Conservation (phyloP, 2,329 filamentous ascomycete genomes). For the Ceratocystis alfenasii region DNA sequence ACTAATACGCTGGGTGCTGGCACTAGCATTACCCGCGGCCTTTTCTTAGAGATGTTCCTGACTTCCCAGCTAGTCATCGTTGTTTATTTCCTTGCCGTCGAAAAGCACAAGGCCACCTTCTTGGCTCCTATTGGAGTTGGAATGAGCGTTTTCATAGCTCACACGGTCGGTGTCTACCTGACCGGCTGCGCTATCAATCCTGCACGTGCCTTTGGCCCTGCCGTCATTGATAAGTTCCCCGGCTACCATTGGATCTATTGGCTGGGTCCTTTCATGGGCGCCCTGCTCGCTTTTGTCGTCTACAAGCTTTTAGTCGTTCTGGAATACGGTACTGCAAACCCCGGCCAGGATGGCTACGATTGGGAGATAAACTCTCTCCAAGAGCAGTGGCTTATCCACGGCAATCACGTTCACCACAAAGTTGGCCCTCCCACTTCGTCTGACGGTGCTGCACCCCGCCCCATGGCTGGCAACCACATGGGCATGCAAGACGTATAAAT, state of each 20-base stretch:
- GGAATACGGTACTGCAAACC: constrained; percentile 41
- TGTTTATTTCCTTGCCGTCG: constrained; percentile 57
- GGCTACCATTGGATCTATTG: constrained; percentile 45
- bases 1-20: constrained; percentile 43
- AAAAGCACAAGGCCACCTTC: constrained; percentile 62
- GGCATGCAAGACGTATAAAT: constrained; percentile 19
- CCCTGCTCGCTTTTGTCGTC: constrained; percentile 37
- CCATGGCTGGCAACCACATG: constrained; percentile 6
- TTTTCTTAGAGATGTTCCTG: constrained; percentile 57
- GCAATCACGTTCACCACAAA: constrained; percentile 13
- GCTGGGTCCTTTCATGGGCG: constrained; percentile 41
- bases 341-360: constrained; percentile 36
- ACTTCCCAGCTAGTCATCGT: constrained; percentile 52
- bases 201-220: constrained; percentile 40
- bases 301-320: constrained; percentile 41
- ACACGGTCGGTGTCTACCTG: constrained; percentile 36
- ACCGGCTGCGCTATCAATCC: constrained; percentile 41
- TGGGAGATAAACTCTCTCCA: constrained; percentile 24
- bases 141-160: constrained; percentile 52
- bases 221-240: constrained; percentile 34
- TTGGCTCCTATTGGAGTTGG: constrained; percentile 63
- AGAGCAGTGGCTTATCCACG: constrained; percentile 18
- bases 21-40: constrained; percentile 42
- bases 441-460: constrained; percentile 16
- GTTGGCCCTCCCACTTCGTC: constrained; percentile 19